Evolutionary conservation across 2,329 filamentous ascomycete species (phyloP).

Genomic region (Talaromyces albobiverticillius): DNA sequence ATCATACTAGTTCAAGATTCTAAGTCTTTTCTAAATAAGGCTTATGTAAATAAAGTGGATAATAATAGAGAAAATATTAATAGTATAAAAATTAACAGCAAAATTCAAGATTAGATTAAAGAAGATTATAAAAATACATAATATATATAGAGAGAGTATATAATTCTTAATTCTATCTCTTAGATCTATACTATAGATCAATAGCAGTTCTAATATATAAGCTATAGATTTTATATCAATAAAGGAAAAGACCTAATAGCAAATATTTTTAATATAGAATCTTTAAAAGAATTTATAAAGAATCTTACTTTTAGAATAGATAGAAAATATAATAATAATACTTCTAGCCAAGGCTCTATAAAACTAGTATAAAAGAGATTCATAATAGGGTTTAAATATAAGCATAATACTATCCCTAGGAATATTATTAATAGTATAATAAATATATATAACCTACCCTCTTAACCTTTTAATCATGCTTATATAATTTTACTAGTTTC

Average conservation of each 20-base stretch:
- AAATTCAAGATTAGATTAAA: neutral
- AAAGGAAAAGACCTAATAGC: neutral
- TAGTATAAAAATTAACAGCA: neutral
- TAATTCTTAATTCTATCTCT: neutral
- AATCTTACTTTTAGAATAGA: neutral
- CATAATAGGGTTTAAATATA: neutral
- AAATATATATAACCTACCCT: neutral
- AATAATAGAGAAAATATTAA: neutral
- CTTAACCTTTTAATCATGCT: neutral
- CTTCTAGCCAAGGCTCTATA: neutral
- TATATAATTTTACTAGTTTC: neutral
- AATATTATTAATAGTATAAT: neutral
- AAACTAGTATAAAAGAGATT: neutral
- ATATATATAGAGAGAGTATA: neutral
- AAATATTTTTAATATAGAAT: neutral
- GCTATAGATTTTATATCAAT: neutral
- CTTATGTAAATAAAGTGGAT: neutral
- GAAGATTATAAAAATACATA: neutral
- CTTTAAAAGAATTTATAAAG: neutral
- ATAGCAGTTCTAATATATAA: neutral
- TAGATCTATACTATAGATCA: neutral
- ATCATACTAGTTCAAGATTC: neutral
- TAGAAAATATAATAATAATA: neutral
- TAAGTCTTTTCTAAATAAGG: neutral
- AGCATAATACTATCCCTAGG: neutral